A percentile compares a stretch with the other conserved stretches of the same genome.
Evolutionary conservation across 164 flowering plant genomes (phyloP).

Genomic region (Vitis cinerea): DNA sequence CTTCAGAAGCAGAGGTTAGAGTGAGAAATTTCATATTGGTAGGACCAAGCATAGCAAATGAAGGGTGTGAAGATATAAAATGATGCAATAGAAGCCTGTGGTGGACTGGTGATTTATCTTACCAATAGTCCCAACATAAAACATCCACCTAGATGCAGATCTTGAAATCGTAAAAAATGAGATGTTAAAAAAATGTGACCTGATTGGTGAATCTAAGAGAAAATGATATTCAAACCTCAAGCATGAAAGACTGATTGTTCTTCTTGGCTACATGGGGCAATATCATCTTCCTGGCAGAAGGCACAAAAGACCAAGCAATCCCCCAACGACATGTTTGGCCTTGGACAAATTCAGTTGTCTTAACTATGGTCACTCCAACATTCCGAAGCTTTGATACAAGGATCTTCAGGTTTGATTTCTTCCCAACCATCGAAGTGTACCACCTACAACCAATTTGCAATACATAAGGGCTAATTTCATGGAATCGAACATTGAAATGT

Average conservation of each 20-base stretch:
- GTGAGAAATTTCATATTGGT: not conserved
- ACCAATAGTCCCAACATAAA: not conserved
- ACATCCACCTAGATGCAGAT: not conserved
- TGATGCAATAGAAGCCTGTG: not conserved
- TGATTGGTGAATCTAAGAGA: too few species aligned
- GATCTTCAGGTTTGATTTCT: slow-evolving; percentile 67
- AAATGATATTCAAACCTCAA: slow-evolving; percentile 55
- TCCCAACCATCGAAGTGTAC: slow-evolving; percentile 94
- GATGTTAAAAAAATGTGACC: not conserved
- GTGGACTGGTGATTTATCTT: too few species aligned
- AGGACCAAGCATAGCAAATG: not conserved
- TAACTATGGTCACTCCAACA: slow-evolving; percentile 74
- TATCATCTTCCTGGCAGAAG: slow-evolving; percentile 51
- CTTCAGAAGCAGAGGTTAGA: slow-evolving; percentile 31
- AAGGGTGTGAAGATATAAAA: not conserved
- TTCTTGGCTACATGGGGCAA: slow-evolving; percentile 40
- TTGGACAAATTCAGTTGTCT: slow-evolving; percentile 96
- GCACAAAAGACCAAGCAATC: slow-evolving; percentile 90
- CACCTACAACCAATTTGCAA: slow-evolving; percentile 49
- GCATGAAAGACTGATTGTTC: slow-evolving; percentile 66
- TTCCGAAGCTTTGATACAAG: slow-evolving; percentile 68
- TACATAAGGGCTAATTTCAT: not conserved
- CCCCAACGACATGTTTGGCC: slow-evolving; percentile 96
- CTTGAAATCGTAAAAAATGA: not conserved
- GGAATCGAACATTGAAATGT: not conserved